Evolutionary conservation across 306 rosid species (phyloP), one percentile per base, ranked within the genome.

Genomic region (Amphicarpaea edgeworthii): DNA sequence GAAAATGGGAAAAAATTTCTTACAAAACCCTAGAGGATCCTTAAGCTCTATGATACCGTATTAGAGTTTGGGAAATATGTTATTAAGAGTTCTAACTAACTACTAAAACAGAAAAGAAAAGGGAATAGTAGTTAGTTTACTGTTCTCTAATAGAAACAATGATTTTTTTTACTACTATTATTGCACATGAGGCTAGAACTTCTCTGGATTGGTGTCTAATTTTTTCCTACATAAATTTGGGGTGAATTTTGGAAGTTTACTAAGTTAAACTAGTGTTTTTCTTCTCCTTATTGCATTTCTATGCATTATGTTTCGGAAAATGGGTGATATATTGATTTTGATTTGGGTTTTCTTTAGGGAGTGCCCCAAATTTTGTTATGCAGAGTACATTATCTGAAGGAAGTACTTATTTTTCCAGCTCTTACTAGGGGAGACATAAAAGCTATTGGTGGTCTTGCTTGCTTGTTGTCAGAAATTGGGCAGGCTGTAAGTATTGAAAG

Each of bases 391-490:
- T 87, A 86, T 77, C 87, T 94, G 66, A 94, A 88, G 82, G 98
- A 90, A 84, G 81, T 68, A 57, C 93, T 94, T 79, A 96, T 94
- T 83, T 82, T 90, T 68, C 98, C 97, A 50, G 96, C 96, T 81
- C 98, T 91, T 42, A 69, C 59, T 76, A 86, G 81, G 73, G 84
- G 97, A 68, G 97, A 91, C 68, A 88, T 91, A 82, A 90, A 91
- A 87, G 85, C 86, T 63, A 85, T 91, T 43, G 90, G 94, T 46
- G 98, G 98, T 82, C 91, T 94, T 38, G 96, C 98, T 28, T 88
- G 94, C 89, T 86, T 94, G 79, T 86, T 90, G 83, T 94, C 96
- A 63, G 97, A 94, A 88, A 86, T 94, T 81, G 98, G 98, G 68
- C 98, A 94, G 79, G 96, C 98, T 68, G 98, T 93, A 89, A 79